A percentile compares a stretch with the other conserved stretches of the same genome.
Evolutionary conservation across 257 asterid genomes (phyloP).

Genomic region (Nicotiana attenuata): DNA sequence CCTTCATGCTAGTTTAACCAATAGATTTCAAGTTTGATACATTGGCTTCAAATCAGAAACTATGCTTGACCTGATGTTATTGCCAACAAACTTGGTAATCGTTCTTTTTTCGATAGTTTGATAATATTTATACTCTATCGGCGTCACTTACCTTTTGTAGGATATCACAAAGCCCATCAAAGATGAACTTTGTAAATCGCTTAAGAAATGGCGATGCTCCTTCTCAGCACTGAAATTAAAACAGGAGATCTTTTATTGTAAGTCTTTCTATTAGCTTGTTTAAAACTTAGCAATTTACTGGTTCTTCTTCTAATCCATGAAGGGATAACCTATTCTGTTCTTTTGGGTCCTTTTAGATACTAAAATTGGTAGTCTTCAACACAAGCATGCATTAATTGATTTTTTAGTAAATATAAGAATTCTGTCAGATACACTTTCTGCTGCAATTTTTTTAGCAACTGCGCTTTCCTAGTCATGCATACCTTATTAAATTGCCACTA

Average conservation of each 20-base stretch:
- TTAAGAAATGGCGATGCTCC: slow-evolving; percentile 72
- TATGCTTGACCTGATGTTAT: not conserved
- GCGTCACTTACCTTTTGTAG: slow-evolving; percentile 27
- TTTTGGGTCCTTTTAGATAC: not conserved
- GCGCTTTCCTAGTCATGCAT: not conserved
- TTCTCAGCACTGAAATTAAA: slow-evolving; percentile 86
- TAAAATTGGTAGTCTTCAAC: not conserved
- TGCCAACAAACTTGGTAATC: not conserved
- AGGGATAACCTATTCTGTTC: not conserved
- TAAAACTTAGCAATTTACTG: not conserved
- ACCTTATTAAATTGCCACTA: not conserved
- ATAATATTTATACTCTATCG: not conserved
- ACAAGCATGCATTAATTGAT: not conserved
- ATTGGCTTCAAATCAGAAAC: not conserved
- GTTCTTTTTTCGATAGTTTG: not conserved
- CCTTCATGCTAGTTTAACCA: slow-evolving; percentile 1
- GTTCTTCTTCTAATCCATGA: slow-evolving; percentile 1
- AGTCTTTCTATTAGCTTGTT: slow-evolving; percentile 21
- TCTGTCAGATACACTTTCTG: not conserved
- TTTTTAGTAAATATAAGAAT: not conserved
- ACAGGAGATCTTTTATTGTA: slow-evolving; percentile 89
- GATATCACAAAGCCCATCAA: slow-evolving; percentile 89
- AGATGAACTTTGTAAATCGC: slow-evolving; percentile 65
- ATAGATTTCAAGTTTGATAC: not conserved
- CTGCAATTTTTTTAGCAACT: not conserved